A percentile compares a stretch with the other conserved stretches of the same genome.
Evolutionary conservation across 2,329 filamentous ascomycete genomes (phyloP).

Genomic region (Didymella pinodella): DNA sequence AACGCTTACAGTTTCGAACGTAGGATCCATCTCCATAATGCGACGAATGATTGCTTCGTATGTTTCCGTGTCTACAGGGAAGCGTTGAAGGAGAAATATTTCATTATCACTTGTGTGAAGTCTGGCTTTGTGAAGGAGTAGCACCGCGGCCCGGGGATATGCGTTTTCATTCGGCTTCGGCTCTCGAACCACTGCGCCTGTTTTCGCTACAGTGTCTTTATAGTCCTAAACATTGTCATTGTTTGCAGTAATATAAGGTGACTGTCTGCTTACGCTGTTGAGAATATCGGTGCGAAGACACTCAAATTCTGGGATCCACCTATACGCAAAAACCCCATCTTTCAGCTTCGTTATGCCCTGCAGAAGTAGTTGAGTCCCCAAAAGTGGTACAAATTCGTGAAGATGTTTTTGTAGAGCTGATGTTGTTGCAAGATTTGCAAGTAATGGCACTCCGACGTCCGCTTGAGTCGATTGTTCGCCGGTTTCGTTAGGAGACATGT

Average conservation of each 20-base stretch:
- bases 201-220: conserved; percentile 1
- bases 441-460: neutral
- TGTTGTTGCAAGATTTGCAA: conserved; percentile 4
- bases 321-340: conserved; percentile 2
- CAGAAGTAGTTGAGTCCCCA: neutral
- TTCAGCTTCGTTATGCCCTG: conserved; percentile 1
- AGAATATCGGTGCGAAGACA: neutral
- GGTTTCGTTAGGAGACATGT: neutral
- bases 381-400: neutral
- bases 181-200: neutral
- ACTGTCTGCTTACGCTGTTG: conserved; percentile 1
- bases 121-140: conserved; percentile 1
- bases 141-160: neutral
- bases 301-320: neutral
- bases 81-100: conserved; percentile 2
- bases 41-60: neutral
- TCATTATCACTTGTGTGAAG: neutral
- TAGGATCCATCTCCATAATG: neutral
- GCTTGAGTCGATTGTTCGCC: neutral
- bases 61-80: neutral
- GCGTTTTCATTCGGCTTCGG: neutral
- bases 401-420: conserved; percentile 1
- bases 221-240: conserved; percentile 1
- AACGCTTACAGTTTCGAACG: neutral
- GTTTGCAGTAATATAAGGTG: neutral